phyloP scores from a whole-genome alignment of 2,329 filamentous ascomycete species.

The Phialophora expanda region DNA sequence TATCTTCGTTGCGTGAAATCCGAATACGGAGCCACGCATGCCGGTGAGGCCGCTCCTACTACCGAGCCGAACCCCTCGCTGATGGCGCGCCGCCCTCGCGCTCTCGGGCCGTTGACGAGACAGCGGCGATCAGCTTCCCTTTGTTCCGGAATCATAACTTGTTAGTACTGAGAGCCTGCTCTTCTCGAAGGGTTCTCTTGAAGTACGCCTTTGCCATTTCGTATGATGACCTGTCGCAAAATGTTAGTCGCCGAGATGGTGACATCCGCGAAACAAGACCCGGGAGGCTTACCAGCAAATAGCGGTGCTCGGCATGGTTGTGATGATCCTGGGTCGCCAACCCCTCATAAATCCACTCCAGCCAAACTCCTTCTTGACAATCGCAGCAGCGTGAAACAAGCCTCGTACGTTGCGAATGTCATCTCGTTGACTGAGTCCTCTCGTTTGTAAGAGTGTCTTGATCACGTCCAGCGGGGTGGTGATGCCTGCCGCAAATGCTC shows the following conservation, averaged over 20 bases:
- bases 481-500: slow-evolving; percentile 88
- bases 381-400: slow-evolving; percentile 75
- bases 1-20: slow-evolving; percentile 23
- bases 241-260: slow-evolving; percentile 1
- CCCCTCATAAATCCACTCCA: slow-evolving; percentile 90
- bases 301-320: slow-evolving; percentile 98
- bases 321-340: slow-evolving; percentile 86
- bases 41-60: background rate
- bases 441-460: slow-evolving; percentile 94
- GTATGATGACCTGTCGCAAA: slow-evolving; percentile 61
- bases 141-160: slow-evolving; percentile 27
- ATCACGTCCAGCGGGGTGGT: slow-evolving; percentile 98
- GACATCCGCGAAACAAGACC: background rate
- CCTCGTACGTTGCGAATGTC: slow-evolving; percentile 87
- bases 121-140: background rate
- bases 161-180: slow-evolving; percentile 29
- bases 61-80: slow-evolving; percentile 3
- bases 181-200: slow-evolving; percentile 50
- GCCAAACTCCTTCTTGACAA: slow-evolving; percentile 84
- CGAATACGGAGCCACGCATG: slow-evolving; percentile 12
- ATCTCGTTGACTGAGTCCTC: slow-evolving; percentile 78
- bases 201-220: slow-evolving; percentile 73
- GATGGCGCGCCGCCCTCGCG: background rate
- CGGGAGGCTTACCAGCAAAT: slow-evolving; percentile 82
- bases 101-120: background rate